Evolutionary conservation across 305 asterid genomes (phyloP).

Genomic region (Withania somnifera): DNA sequence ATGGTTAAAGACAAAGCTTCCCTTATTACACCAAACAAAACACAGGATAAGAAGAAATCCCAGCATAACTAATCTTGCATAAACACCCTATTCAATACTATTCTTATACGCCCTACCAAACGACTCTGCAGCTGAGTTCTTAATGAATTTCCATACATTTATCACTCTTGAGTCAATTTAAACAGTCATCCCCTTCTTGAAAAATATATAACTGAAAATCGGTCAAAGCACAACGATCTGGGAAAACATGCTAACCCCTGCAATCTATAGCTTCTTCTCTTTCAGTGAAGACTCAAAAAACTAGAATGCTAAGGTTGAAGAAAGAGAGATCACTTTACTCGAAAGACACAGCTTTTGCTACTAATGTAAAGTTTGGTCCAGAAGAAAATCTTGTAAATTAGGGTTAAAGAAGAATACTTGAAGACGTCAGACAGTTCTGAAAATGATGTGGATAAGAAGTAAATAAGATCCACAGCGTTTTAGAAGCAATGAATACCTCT

Average conservation of each 20-base stretch:
- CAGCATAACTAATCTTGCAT: no score
- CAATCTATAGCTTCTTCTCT: no score
- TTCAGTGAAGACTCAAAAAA: not conserved
- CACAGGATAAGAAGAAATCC: no score
- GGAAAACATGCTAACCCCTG: not conserved
- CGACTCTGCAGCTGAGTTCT: not conserved
- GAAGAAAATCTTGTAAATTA: not conserved
- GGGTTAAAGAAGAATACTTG: not conserved
- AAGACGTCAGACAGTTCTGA: not conserved
- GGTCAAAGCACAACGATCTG: not conserved
- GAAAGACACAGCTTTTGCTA: not conserved
- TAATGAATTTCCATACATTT: not conserved
- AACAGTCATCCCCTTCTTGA: not conserved
- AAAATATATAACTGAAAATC: not conserved
- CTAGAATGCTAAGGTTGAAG: not conserved
- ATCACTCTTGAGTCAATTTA: not conserved
- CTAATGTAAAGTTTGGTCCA: not conserved
- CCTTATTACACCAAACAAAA: no score
- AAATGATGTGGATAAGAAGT: not conserved
- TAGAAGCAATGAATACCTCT: conserved; percentile 41
- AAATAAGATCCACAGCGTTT: not conserved
- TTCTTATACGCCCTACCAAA: no score
- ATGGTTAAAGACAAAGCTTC: no score
- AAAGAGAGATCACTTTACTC: not conserved
- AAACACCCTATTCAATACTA: no score